A percentile compares a stretch with the other conserved stretches of the same genome.
These are phyloP conservation scores for Neolentinus lepideus DNA, from an alignment of 1,284 basidiomycete genomes.

Conservation along the genomic window DNA sequence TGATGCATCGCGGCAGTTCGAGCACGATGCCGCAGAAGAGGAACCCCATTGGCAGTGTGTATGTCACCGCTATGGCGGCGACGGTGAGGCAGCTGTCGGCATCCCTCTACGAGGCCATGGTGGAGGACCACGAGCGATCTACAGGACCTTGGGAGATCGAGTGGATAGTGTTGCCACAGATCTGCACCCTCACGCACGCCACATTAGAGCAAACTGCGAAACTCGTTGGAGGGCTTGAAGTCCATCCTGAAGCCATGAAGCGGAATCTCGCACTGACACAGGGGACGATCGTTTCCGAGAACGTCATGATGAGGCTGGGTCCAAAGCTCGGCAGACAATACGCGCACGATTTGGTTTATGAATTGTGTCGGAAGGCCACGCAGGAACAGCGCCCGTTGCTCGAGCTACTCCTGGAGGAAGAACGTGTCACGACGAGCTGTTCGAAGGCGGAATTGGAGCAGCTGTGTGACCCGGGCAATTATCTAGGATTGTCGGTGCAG, in stretches of 20 bases:
- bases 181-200: constrained; percentile 32
- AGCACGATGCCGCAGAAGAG: constrained; percentile 41
- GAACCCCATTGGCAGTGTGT: constrained; percentile 34
- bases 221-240: constrained; percentile 29
- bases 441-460: constrained; percentile 17
- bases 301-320: constrained; percentile 38
- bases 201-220: constrained; percentile 26
- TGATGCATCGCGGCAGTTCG: constrained; percentile 32
- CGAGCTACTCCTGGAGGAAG: constrained; percentile 24
- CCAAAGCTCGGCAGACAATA: constrained; percentile 30
- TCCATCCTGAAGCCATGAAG: constrained; percentile 29
- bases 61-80: constrained; percentile 32
- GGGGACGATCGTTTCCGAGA: constrained; percentile 33
- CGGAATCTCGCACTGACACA: constrained; percentile 29
- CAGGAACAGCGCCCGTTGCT: constrained; percentile 21
- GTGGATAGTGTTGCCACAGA: constrained; percentile 37
- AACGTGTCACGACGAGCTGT: constrained; percentile 18
- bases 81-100: constrained; percentile 29
- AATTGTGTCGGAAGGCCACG: constrained; percentile 25
- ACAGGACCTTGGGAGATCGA: constrained; percentile 42
- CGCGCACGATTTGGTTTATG: constrained; percentile 35
- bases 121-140: constrained; percentile 38
- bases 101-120: constrained; percentile 35
- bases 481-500: constrained; percentile 30
- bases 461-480: constrained; percentile 30